Percentiles rank a stretch among this genome's conserved stretches.
These are phyloP conservation scores for Auxenochlorella protothecoides DNA, from an alignment of 139 green algal genomes.

Conservation along the genomic window DNA sequence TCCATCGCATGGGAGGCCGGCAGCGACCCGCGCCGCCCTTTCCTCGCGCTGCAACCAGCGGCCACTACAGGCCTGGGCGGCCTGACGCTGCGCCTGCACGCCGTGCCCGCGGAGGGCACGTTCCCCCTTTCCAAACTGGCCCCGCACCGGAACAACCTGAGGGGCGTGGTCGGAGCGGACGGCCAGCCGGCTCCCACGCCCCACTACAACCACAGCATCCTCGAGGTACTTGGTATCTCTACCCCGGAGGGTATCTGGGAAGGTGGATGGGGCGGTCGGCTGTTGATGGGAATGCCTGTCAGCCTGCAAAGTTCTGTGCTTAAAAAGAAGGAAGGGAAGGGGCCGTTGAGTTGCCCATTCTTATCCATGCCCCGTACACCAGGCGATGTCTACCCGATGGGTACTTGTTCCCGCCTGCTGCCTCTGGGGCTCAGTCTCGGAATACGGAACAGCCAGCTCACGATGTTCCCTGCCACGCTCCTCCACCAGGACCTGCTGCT, in stretches of 20 bases:
- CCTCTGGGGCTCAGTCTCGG: no score
- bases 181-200: conserved; percentile 38
- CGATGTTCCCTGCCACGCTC: background rate
- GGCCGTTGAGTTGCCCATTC: no score
- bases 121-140: conserved; percentile 44
- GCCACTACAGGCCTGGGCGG: background rate
- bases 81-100: conserved; percentile 32
- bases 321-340: no score
- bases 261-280: no score
- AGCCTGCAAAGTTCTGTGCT: no score
- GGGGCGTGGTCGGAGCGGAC: conserved; percentile 1
- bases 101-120: conserved; percentile 2
- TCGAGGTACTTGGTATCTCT: conserved; percentile 14
- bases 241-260: no score
- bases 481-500: conserved; percentile 35
- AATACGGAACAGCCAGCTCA: background rate
- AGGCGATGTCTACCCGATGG: no score
- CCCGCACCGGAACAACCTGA: conserved; percentile 42
- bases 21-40: conserved; percentile 37
- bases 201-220: conserved; percentile 55
- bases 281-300: no score
- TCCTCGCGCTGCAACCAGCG: conserved; percentile 29
- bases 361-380: no score
- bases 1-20: conserved; percentile 23
- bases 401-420: no score